Evolutionary conservation across 2,329 filamentous ascomycete species (phyloP).

Genomic region (Cytospora schulzeri): DNA sequence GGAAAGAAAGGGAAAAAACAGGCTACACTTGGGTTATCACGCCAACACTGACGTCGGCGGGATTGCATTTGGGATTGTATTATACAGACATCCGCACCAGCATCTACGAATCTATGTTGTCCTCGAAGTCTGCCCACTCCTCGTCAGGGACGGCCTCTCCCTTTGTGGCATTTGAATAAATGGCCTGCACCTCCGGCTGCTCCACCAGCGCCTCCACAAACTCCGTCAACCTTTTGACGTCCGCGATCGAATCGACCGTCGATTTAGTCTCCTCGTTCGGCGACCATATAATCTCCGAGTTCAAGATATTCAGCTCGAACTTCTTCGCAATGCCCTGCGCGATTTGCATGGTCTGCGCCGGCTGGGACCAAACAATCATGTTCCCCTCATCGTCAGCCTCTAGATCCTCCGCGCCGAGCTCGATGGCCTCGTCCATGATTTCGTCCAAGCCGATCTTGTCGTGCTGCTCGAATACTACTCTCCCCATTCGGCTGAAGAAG

Average conservation of each 20-base stretch:
- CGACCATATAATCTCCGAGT: slow-evolving; percentile 81
- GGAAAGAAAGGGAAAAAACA: background rate
- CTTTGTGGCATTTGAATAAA: slow-evolving; percentile 71
- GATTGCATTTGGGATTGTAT: background rate
- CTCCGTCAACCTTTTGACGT: slow-evolving; percentile 57
- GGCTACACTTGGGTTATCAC: background rate
- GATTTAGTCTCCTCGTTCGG: slow-evolving; percentile 79
- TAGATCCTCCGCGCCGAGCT: slow-evolving; percentile 79
- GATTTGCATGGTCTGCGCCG: slow-evolving; percentile 64
- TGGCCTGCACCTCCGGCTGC: slow-evolving; percentile 71
- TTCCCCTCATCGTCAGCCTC: slow-evolving; percentile 68
- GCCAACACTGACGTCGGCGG: slow-evolving; percentile 1
- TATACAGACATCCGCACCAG: background rate
- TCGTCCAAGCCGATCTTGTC: slow-evolving; percentile 64
- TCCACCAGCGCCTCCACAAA: slow-evolving; percentile 66
- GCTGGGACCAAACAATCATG: slow-evolving; percentile 71
- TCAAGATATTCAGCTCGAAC: slow-evolving; percentile 68
- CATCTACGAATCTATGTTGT: slow-evolving; percentile 51
- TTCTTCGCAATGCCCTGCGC: slow-evolving; percentile 64
- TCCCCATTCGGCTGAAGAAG: slow-evolving; percentile 81
- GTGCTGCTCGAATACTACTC: slow-evolving; percentile 66
- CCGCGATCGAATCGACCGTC: slow-evolving; percentile 58
- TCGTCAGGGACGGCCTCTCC: slow-evolving; percentile 53
- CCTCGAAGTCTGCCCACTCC: slow-evolving; percentile 55
- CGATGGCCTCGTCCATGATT: slow-evolving; percentile 79